Percentiles rank a stretch among this genome's conserved stretches.
Evolutionary conservation across 1,139 yeast genomes (phyloP).

Genomic region (Arxiozyma heterogenica): DNA sequence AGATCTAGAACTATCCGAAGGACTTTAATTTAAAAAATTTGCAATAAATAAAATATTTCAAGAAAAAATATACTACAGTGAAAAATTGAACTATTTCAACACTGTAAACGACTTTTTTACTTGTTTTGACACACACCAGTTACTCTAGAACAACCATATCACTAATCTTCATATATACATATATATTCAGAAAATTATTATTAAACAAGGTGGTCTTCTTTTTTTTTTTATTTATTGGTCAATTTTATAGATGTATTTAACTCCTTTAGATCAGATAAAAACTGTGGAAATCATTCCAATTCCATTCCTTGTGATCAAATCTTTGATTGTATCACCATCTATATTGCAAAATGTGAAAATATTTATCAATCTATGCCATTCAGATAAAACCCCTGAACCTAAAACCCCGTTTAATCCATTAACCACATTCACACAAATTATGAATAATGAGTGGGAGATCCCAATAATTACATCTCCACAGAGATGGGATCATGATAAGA

Average conservation of each 20-base stretch:
- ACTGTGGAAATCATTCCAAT: constrained; percentile 14
- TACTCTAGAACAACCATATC: no score
- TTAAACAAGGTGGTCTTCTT: no score
- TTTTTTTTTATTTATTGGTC: not conserved
- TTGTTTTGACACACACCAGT: no score
- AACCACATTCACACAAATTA: constrained; percentile 53
- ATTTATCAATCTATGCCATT: constrained; percentile 71
- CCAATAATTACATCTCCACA: constrained; percentile 63
- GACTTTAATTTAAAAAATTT: no score
- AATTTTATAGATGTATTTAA: not conserved
- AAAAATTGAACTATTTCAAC: no score
- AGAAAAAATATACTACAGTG: no score
- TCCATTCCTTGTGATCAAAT: constrained; percentile 25
- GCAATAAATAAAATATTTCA: no score
- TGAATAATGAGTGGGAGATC: constrained; percentile 73
- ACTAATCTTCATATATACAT: no score
- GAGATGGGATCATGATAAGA: constrained; percentile 52
- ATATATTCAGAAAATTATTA: not conserved
- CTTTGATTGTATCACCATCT: constrained; percentile 16
- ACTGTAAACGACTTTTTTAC: no score
- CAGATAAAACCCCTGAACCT: constrained; percentile 54
- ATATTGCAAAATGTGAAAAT: constrained; percentile 42
- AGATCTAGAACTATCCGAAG: no score
- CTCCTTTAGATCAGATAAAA: not conserved
- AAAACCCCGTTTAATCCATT: constrained; percentile 44